These are phyloP conservation scores for Cystobasidiaceae sp. DNA, from an alignment of 1,284 basidiomycete species.

Conservation along the genomic window DNA sequence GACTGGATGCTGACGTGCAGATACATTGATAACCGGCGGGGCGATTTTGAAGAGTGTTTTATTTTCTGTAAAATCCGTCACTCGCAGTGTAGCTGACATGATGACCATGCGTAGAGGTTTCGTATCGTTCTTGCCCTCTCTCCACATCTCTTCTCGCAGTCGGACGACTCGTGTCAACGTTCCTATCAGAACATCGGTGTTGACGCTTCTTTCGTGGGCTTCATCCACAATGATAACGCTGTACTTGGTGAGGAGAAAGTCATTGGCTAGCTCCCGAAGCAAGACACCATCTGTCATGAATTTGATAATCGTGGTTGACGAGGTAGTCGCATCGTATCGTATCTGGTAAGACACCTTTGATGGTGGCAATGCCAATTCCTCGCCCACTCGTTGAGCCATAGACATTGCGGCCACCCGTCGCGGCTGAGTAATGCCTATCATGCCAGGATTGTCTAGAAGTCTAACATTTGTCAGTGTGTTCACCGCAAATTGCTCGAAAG, in stretches of 20 bases:
- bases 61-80: slow-evolving; percentile 89
- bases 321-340: slow-evolving; percentile 90
- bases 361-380: slow-evolving; percentile 71
- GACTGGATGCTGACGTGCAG: slow-evolving; percentile 89
- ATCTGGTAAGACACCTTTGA: slow-evolving; percentile 90
- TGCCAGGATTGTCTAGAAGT: slow-evolving; percentile 82
- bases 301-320: slow-evolving; percentile 84
- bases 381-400: slow-evolving; percentile 83
- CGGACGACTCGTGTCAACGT: slow-evolving; percentile 87
- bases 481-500: background rate
- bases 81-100: slow-evolving; percentile 96
- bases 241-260: slow-evolving; percentile 85
- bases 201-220: slow-evolving; percentile 96
- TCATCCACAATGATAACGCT: slow-evolving; percentile 95
- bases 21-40: slow-evolving; percentile 85
- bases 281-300: slow-evolving; percentile 99
- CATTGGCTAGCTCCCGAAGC: slow-evolving; percentile 81
- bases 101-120: slow-evolving; percentile 90
- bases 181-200: slow-evolving; percentile 95
- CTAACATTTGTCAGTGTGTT: background rate
- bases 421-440: slow-evolving; percentile 97
- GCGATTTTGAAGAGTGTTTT: slow-evolving; percentile 69
- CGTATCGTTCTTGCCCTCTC: slow-evolving; percentile 58
- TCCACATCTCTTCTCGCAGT: slow-evolving; percentile 82
- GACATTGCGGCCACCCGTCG: slow-evolving; percentile 95